Evolutionary conservation across 2,329 filamentous ascomycete species (phyloP).

Genomic region (Alternaria sp.): DNA sequence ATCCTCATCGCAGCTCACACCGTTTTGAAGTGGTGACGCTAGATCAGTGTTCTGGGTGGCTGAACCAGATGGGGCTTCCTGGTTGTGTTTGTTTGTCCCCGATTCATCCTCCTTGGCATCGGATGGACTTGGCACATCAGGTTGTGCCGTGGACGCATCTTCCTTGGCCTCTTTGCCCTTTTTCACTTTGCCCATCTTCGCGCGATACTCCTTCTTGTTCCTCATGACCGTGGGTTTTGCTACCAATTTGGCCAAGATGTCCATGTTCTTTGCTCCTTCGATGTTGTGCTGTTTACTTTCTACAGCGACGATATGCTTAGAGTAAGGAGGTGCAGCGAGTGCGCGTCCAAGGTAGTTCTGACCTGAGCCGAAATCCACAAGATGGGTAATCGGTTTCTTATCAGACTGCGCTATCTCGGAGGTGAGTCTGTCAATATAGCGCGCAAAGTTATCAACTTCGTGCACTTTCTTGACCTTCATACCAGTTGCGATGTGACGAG

Average conservation of each 20-base stretch:
- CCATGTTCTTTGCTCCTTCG: slow-evolving; percentile 81
- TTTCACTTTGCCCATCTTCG: slow-evolving; percentile 55
- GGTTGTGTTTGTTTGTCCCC: background rate
- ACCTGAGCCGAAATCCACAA: slow-evolving; percentile 95
- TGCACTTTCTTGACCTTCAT: slow-evolving; percentile 98
- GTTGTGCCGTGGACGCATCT: slow-evolving; percentile 15
- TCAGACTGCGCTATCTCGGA: slow-evolving; percentile 55
- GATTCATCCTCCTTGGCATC: slow-evolving; percentile 5
- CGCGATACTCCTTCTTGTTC: slow-evolving; percentile 82
- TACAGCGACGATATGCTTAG: slow-evolving; percentile 86
- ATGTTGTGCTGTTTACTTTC: slow-evolving; percentile 90
- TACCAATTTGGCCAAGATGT: slow-evolving; percentile 80
- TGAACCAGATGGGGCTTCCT: background rate
- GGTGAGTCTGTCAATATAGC: slow-evolving; percentile 77
- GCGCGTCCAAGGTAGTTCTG: slow-evolving; percentile 95
- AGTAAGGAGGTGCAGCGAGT: slow-evolving; percentile 85
- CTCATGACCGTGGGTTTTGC: slow-evolving; percentile 76
- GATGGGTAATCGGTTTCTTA: slow-evolving; percentile 72
- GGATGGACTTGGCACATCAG: no score
- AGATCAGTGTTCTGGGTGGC: background rate
- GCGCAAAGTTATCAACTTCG: slow-evolving; percentile 90
- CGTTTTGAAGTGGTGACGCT: slow-evolving; percentile 8
- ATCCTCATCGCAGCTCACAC: slow-evolving; percentile 17
- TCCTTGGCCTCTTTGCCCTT: slow-evolving; percentile 48
- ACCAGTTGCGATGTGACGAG: slow-evolving; percentile 78